Evolutionary conservation across 495 filamentous ascomycete genomes (phyloP), one percentile per base, ranked within the genome.

Genomic region (Letharia columbiana): DNA sequence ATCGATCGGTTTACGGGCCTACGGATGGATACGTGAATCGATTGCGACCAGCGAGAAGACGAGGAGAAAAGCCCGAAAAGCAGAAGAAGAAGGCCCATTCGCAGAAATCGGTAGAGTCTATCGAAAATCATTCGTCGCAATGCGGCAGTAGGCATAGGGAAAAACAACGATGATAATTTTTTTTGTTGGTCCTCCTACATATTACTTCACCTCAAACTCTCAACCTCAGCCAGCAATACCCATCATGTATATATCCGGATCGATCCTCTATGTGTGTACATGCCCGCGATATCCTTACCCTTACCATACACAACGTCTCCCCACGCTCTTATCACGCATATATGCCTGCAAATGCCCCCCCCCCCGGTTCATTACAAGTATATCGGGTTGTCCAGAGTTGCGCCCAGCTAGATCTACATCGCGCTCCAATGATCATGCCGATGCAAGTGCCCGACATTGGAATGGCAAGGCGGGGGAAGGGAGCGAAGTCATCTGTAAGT

Each of bases 241-340:
- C 64, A 49, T 60, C 64, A 18, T 66, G 44, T 66, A 60, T 66
- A 60, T 65, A 60, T 47, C 56, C 56, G 33, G 44, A 66, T 15
- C 42, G n/a, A 12, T 61, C 57, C 56, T 66, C 54, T 31, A 35
- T 56, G 23, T 56, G 23, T 66, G 57, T 66, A 60, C 31, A 42
- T 60, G 39, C 42, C 57, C 64, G 64, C 57, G 64, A 66, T 60
- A 31, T 60, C 41, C 58, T 28, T 4, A 60, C n/a, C 40, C 44
- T 39, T 41, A 9, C n/a, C 28, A 23, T 23, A 8, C 8, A n/a
- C 10, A 49, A 60, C 58, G 23, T 52, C 40, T 9, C 11, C 33
- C 33, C 33, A 8, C 57, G 17, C 57, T 23, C 18, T 9, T n/a
- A 1, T 37, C 40, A 60, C 20, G 18, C n/a, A 20, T n/a, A 6